Conservation (phyloP, 768 basidiomycete genomes). For the Lactarius sp. region DNA sequence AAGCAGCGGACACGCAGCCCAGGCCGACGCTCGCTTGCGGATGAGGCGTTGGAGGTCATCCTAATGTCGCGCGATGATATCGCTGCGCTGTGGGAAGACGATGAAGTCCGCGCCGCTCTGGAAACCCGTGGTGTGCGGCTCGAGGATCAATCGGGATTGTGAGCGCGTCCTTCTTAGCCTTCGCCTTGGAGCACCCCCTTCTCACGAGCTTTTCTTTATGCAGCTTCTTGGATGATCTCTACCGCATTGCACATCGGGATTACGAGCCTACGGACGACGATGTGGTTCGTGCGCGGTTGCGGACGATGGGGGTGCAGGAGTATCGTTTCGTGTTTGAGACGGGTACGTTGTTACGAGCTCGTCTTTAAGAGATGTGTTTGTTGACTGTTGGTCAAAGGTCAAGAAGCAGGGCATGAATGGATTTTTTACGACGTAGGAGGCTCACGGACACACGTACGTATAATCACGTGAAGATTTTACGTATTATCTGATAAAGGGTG, state of each 20-base stretch:
- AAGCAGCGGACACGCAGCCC: slow-evolving; percentile 13
- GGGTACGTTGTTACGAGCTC: slow-evolving; percentile 37
- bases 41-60: slow-evolving; percentile 55
- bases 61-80: slow-evolving; percentile 62
- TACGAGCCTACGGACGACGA: slow-evolving; percentile 66
- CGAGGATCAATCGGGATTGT: slow-evolving; percentile 75
- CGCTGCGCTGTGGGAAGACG: slow-evolving; percentile 62
- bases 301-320: slow-evolving; percentile 76
- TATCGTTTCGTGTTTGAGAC: slow-evolving; percentile 61
- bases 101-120: slow-evolving; percentile 57
- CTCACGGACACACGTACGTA: slow-evolving; percentile 46
- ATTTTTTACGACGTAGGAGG: slow-evolving; percentile 80
- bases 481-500: neutral
- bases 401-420: slow-evolving; percentile 53
- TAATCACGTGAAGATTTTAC: neutral
- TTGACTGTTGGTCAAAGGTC: neutral
- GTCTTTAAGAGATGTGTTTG: neutral
- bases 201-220: neutral
- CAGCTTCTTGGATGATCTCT: slow-evolving; percentile 18
- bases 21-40: slow-evolving; percentile 33
- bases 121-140: slow-evolving; percentile 43
- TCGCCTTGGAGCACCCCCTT: neutral
- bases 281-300: slow-evolving; percentile 70
- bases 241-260: slow-evolving; percentile 12
- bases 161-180: slow-evolving; percentile 32